Evolutionary conservation across 139 green algal genomes (phyloP).

Genomic region (Pseudopediastrum boryanum): DNA sequence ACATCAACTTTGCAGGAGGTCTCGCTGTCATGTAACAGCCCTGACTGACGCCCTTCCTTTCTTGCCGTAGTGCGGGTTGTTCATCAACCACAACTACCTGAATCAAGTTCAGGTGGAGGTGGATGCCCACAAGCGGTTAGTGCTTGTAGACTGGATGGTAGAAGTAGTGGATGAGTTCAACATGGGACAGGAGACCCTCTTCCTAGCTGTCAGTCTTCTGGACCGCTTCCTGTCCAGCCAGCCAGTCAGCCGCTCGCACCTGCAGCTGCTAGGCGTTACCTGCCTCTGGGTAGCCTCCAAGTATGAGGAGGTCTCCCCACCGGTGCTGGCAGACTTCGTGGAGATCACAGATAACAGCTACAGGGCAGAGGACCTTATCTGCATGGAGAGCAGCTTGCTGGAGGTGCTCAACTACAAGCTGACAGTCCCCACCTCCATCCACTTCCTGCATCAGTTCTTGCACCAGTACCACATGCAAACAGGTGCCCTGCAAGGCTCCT

Average conservation of each 20-base stretch:
- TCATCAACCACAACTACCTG: slow-evolving; percentile 62
- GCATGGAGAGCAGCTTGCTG: slow-evolving; percentile 78
- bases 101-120: slow-evolving; percentile 76
- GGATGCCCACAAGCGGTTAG: slow-evolving; percentile 79
- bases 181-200: slow-evolving; percentile 85
- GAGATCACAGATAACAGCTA: slow-evolving; percentile 95
- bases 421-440: slow-evolving; percentile 72
- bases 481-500: neutral
- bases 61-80: slow-evolving; percentile 45
- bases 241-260: slow-evolving; percentile 32
- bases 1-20: too few relatives aligned
- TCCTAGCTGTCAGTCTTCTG: slow-evolving; percentile 81
- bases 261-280: slow-evolving; percentile 77
- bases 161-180: slow-evolving; percentile 88
- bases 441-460: slow-evolving; percentile 45
- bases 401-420: slow-evolving; percentile 81
- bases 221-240: slow-evolving; percentile 79
- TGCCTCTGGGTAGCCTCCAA: slow-evolving; percentile 93
- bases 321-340: slow-evolving; percentile 76
- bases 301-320: slow-evolving; percentile 94
- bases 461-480: slow-evolving; percentile 11
- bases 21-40: too few relatives aligned
- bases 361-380: slow-evolving; percentile 65
- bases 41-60: neutral
- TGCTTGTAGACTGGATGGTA: slow-evolving; percentile 93